phyloP scores from a whole-genome alignment of 75 land plant genomes.

The Pinus albicaulis region DNA sequence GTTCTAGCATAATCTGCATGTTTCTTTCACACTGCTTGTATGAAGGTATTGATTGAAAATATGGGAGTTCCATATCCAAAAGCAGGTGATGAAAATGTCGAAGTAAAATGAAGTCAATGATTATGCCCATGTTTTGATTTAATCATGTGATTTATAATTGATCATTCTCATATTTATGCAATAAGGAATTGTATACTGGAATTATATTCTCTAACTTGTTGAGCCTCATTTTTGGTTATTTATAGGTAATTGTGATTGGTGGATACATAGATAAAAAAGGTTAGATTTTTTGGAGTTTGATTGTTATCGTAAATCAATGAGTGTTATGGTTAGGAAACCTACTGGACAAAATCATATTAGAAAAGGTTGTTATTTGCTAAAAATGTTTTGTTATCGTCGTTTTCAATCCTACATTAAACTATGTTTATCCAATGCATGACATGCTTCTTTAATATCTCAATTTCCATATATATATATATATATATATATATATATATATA shows the following conservation, averaged over 20 bases:
- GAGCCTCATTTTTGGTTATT: not conserved
- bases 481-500: no score
- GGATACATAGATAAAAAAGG: constrained; percentile 57
- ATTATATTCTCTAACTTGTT: not conserved
- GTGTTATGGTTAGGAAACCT: constrained; percentile 59
- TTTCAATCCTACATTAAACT: not conserved
- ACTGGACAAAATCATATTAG: constrained; percentile 67
- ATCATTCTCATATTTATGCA: not conserved
- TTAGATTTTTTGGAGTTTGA: constrained; percentile 87
- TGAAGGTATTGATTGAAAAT: constrained; percentile 81
- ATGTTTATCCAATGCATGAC: not conserved
- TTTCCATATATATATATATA: no score
- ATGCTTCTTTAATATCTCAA: no score
- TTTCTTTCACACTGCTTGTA: no score
- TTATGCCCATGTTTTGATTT: not conserved
- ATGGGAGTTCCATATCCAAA: constrained; percentile 78
- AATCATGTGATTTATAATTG: not conserved
- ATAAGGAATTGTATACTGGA: not conserved
- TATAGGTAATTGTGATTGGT: constrained; percentile 76
- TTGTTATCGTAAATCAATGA: constrained; percentile 81
- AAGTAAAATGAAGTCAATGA: constrained; percentile 58
- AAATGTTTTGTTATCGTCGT: not conserved
- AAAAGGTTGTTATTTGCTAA: constrained; percentile 54
- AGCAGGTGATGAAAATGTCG: constrained; percentile 24
- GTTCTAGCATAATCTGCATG: no score